Conservation (phyloP, 306 rosid genomes). For the Arachis stenosperma region DNA sequence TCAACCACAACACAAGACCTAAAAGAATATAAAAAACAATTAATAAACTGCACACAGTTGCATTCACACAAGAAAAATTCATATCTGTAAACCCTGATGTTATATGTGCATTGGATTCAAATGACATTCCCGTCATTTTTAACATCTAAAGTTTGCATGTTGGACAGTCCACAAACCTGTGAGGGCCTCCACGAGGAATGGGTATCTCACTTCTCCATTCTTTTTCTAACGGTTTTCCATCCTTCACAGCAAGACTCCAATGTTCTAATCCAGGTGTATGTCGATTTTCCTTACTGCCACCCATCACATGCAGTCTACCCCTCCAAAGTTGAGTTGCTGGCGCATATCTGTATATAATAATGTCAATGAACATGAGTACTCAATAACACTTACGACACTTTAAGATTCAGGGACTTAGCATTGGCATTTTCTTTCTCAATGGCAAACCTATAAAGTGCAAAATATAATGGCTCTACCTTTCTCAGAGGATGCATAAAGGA, state of each 20-base stretch:
- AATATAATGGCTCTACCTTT: conserved; percentile 1
- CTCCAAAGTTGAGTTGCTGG: conserved; percentile 98
- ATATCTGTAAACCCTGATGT: conserved; percentile 20
- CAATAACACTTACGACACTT: conserved; percentile 15
- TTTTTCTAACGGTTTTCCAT: conserved; percentile 76
- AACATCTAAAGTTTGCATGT: conserved; percentile 2
- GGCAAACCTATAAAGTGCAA: conserved; percentile 1
- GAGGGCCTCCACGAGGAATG: conserved; percentile 98
- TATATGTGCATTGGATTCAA: conserved; percentile 4
- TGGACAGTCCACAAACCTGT: conserved; percentile 59
- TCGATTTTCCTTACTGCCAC: conserved; percentile 98
- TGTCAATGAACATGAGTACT: not conserved
- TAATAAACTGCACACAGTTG: conserved; percentile 20
- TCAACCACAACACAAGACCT: conserved; percentile 82
- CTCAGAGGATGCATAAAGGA: conserved; percentile 9
- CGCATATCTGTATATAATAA: conserved; percentile 69
- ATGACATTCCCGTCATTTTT: not conserved
- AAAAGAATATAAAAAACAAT: conserved; percentile 26
- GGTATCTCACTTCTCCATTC: conserved; percentile 83
- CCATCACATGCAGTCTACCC: conserved; percentile 98
- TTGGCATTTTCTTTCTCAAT: conserved; percentile 18
- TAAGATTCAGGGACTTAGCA: conserved; percentile 1
- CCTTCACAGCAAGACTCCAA: conserved; percentile 94
- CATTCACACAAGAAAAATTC: conserved; percentile 37
- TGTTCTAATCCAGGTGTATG: conserved; percentile 90